Evolutionary conservation across 306 rosid species (phyloP).

Genomic region (Adenanthera pavonina): DNA sequence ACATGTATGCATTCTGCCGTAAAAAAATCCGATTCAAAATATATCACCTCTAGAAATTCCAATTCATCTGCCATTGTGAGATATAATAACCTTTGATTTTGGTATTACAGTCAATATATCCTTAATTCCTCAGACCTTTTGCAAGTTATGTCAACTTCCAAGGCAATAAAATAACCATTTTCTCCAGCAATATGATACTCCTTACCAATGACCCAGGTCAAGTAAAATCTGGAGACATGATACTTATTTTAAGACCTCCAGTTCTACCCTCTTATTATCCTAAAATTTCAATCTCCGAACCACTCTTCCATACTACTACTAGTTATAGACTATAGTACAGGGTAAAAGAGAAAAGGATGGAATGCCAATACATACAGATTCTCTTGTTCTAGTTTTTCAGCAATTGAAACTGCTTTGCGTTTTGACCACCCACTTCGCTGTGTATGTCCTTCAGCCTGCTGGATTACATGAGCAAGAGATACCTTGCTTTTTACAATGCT

Average conservation of each 20-base stretch:
- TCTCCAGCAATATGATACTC: neutral
- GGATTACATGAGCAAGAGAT: constrained; percentile 98
- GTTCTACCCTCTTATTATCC: neutral
- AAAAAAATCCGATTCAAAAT: neutral
- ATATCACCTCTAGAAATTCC: neutral
- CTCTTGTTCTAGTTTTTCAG: constrained; percentile 98
- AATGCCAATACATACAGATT: constrained; percentile 68
- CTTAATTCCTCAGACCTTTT: neutral
- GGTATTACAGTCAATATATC: neutral
- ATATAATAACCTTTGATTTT: neutral
- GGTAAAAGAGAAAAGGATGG: constrained; percentile 21
- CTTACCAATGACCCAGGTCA: neutral
- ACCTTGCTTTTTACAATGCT: constrained; percentile 93
- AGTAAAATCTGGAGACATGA: neutral
- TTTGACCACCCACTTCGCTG: constrained; percentile 82
- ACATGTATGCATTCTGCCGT: neutral
- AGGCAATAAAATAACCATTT: neutral
- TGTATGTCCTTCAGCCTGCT: constrained; percentile 78
- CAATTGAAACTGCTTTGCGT: constrained; percentile 94
- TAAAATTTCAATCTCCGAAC: neutral
- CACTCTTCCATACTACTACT: constrained; percentile 18
- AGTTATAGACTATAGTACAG: neutral
- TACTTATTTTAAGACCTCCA: neutral
- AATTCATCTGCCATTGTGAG: neutral
- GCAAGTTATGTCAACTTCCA: neutral